phyloP scores from a whole-genome alignment of 495 filamentous ascomycete genomes.

The Platismatia glauca region DNA sequence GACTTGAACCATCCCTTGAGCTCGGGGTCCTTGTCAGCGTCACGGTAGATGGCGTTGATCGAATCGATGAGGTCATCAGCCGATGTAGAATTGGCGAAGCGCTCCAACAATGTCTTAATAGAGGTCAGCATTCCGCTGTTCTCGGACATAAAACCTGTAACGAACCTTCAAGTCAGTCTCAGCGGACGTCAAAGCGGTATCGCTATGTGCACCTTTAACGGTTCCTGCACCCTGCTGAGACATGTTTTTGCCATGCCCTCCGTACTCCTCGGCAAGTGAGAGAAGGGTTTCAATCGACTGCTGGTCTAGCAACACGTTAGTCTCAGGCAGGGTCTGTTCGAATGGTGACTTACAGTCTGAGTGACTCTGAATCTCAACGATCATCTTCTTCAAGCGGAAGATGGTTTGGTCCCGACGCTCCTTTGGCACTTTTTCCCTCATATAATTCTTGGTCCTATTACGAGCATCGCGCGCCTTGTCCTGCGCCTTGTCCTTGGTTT shows the following conservation, averaged over 20 bases:
- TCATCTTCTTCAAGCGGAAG: slow-evolving; percentile 95
- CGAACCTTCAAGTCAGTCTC: slow-evolving; percentile 72
- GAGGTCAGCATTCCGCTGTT: slow-evolving; percentile 40
- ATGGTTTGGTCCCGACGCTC: slow-evolving; percentile 91
- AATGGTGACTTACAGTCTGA: slow-evolving; percentile 58
- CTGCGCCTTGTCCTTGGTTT: slow-evolving; percentile 52
- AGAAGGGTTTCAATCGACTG: slow-evolving; percentile 81
- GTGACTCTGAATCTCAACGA: slow-evolving; percentile 90
- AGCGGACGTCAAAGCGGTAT: slow-evolving; percentile 52
- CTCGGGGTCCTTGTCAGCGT: slow-evolving; percentile 83
- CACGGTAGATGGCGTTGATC: slow-evolving; percentile 79
- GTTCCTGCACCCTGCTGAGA: slow-evolving; percentile 53
- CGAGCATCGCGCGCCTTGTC: slow-evolving; percentile 47
- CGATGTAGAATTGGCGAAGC: slow-evolving; percentile 92
- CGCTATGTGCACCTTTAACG: slow-evolving; percentile 59
- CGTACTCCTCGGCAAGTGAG: slow-evolving; percentile 75
- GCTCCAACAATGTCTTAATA: slow-evolving; percentile 72
- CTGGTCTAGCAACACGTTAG: slow-evolving; percentile 46
- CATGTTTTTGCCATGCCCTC: slow-evolving; percentile 58
- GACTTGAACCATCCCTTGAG: slow-evolving; percentile 83
- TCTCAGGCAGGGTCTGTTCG: slow-evolving; percentile 5
- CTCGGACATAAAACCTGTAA: slow-evolving; percentile 28
- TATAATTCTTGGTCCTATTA: slow-evolving; percentile 57
- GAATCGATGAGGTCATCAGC: slow-evolving; percentile 76
- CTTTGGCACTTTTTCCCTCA: slow-evolving; percentile 75